Conservation (phyloP, 2,329 filamentous ascomycete genomes). For the Onygenales sp. region DNA sequence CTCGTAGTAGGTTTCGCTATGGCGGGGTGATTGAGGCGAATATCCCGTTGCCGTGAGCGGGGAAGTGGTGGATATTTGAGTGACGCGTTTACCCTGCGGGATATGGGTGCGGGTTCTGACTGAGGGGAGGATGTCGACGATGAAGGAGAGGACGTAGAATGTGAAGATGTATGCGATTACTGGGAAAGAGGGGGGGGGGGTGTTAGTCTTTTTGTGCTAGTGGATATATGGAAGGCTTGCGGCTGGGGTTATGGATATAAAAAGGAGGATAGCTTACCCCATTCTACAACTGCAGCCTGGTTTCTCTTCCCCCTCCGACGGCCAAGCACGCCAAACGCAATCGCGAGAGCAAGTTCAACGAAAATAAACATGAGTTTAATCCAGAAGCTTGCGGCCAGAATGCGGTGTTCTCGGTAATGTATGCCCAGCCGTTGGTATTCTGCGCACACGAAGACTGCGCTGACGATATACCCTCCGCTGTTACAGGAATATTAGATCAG, state of each 20-base stretch:
- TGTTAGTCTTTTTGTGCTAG: neutral
- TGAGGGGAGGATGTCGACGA: constrained; percentile 77
- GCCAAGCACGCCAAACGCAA: constrained; percentile 54
- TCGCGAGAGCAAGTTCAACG: constrained; percentile 59
- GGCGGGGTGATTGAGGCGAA: neutral
- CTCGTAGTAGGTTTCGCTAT: constrained; percentile 19
- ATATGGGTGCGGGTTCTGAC: constrained; percentile 48
- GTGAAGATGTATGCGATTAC: constrained; percentile 74
- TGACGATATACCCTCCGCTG: constrained; percentile 66
- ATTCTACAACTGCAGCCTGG: constrained; percentile 68
- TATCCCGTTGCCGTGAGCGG: neutral
- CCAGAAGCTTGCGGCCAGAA: constrained; percentile 74
- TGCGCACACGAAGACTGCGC: constrained; percentile 78
- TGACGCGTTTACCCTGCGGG: constrained; percentile 30
- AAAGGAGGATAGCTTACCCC: constrained; percentile 34
- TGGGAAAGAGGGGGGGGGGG: constrained; percentile 5
- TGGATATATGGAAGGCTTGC: neutral
- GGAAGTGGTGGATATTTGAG: constrained; percentile 15
- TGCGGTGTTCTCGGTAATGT: constrained; percentile 59
- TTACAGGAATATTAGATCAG: neutral
- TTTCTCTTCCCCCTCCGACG: constrained; percentile 46
- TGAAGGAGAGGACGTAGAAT: constrained; percentile 78
- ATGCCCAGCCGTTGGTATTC: constrained; percentile 82
- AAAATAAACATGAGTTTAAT: constrained; percentile 80
- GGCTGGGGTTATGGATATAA: neutral